A percentile compares a stretch with the other conserved stretches of the same genome.
Evolutionary conservation across 495 filamentous ascomycete genomes (phyloP).

Genomic region (Bryoglossum gracile): DNA sequence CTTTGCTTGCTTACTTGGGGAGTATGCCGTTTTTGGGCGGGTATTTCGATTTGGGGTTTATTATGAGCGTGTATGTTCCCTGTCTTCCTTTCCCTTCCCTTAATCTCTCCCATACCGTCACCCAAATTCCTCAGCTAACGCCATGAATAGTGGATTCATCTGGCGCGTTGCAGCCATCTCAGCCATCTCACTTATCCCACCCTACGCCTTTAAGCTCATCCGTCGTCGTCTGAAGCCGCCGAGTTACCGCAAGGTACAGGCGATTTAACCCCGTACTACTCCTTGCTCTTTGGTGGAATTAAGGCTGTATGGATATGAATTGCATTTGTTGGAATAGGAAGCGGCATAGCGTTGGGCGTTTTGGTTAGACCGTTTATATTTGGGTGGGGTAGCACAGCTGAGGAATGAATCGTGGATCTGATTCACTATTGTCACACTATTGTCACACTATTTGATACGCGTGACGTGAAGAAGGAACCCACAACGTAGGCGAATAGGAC

Average conservation of each 20-base stretch:
- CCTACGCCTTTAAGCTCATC: conserved; percentile 77
- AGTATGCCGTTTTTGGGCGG: conserved; percentile 79
- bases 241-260: conserved; percentile 93
- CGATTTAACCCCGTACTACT: too few species aligned
- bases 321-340: too few species aligned
- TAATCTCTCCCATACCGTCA: too few species aligned
- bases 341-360: too few species aligned
- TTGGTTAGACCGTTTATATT: too few species aligned
- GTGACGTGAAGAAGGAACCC: too few species aligned
- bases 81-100: not conserved
- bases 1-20: conserved; percentile 68
- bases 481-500: too few species aligned
- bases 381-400: too few species aligned
- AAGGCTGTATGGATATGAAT: too few species aligned
- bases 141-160: conserved; percentile 62
- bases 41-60: conserved; percentile 83
- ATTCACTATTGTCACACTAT: too few species aligned
- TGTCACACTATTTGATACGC: too few species aligned
- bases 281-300: not conserved
- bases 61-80: conserved; percentile 53
- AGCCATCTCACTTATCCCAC: conserved; percentile 75
- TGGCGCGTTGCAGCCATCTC: conserved; percentile 81
- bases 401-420: too few species aligned
- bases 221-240: conserved; percentile 79
- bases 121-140: not conserved